A percentile compares a stretch with the other conserved stretches of the same genome.
Conservation (phyloP, 768 basidiomycete genomes). For the Epithele typhae region DNA sequence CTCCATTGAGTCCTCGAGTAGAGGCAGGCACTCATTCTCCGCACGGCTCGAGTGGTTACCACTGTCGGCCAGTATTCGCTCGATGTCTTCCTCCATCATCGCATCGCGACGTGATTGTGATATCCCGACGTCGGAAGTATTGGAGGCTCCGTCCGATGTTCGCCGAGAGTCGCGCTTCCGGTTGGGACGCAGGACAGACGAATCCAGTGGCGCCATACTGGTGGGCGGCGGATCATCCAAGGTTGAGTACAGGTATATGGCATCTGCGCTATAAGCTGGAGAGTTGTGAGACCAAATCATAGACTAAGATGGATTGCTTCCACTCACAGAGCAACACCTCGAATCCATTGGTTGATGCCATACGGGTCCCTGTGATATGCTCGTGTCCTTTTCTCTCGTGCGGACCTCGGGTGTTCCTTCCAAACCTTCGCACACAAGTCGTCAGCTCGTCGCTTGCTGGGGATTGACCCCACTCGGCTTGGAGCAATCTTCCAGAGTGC, state of each 20-base stretch:
- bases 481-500: slow-evolving; percentile 55
- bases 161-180: neutral
- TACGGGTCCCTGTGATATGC: slow-evolving; percentile 75
- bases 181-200: slow-evolving; percentile 15
- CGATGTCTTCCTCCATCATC: slow-evolving; percentile 25
- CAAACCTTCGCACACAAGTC: slow-evolving; percentile 81
- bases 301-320: neutral
- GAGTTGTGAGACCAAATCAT: neutral
- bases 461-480: slow-evolving; percentile 67
- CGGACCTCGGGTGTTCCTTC: slow-evolving; percentile 36
- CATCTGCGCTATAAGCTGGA: slow-evolving; percentile 70
- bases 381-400: slow-evolving; percentile 38
- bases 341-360: slow-evolving; percentile 67
- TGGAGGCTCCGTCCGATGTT: no score
- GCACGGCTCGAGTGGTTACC: no score
- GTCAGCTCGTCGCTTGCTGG: slow-evolving; percentile 49
- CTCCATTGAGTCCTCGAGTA: neutral
- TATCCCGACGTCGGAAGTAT: neutral
- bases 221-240: slow-evolving; percentile 47
- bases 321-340: slow-evolving; percentile 44
- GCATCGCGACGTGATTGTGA: slow-evolving; percentile 16
- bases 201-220: slow-evolving; percentile 14
- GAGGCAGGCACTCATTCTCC: neutral
- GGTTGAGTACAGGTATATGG: slow-evolving; percentile 70
- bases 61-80: slow-evolving; percentile 9